Percentiles rank a stretch among this genome's conserved stretches.
phyloP scores from a whole-genome alignment of 2,329 filamentous ascomycete genomes.

The Colletotrichum kahawae region DNA sequence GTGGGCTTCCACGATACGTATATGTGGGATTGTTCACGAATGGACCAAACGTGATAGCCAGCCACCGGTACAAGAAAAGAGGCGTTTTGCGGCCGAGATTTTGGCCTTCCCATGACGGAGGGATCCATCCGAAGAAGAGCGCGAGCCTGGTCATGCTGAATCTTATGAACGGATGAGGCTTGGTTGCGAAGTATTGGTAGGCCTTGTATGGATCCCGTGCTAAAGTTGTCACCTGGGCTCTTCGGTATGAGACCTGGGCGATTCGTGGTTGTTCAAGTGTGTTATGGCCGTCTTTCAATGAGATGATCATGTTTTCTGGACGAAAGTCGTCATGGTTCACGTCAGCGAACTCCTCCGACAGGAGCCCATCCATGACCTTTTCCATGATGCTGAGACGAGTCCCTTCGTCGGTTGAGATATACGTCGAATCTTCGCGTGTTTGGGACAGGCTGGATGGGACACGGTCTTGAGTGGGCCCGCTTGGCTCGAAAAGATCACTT shows the following conservation, averaged over 20 bases:
- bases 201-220: background rate
- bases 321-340: background rate
- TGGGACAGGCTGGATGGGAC: background rate
- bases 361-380: background rate
- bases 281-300: background rate
- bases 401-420: background rate
- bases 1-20: fast-evolving
- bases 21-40: fast-evolving
- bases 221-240: background rate
- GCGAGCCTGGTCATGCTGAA: background rate
- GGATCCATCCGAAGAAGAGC: background rate
- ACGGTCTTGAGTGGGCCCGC: background rate
- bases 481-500: background rate
- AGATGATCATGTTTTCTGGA: background rate
- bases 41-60: background rate
- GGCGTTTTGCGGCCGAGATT: background rate
- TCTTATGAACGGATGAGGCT: background rate
- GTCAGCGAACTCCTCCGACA: background rate
- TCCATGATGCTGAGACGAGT: background rate
- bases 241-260: background rate
- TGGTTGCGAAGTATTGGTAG: background rate
- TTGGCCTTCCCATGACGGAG: background rate
- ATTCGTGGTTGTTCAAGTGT: background rate
- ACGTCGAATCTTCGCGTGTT: too few species aligned
- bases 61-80: background rate